Conservation (phyloP, 2,329 filamentous ascomycete genomes). For the Fusarium bulbicola region DNA sequence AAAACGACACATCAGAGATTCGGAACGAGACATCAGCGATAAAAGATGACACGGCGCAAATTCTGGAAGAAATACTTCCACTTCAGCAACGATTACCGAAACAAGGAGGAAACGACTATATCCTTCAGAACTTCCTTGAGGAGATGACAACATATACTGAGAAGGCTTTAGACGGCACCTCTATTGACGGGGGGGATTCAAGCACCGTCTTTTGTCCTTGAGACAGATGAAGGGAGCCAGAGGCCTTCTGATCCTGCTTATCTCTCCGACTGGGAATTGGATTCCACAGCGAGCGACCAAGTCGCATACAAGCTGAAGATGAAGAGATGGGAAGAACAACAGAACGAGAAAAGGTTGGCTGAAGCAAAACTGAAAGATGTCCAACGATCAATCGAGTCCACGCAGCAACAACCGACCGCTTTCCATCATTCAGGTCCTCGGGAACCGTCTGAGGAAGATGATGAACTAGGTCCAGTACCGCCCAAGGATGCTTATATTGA, state of each 20-base stretch:
- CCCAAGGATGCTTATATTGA: fast-evolving
- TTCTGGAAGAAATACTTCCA: background rate
- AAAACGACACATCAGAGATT: background rate
- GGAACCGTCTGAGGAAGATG: no score
- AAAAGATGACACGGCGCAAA: background rate
- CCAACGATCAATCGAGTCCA: background rate
- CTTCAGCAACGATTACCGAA: background rate
- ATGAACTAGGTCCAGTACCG: background rate
- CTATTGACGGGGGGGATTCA: background rate
- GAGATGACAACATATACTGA: background rate
- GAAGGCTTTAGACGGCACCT: background rate
- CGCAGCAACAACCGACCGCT: background rate
- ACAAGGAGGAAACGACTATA: background rate
- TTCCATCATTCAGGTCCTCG: background rate
- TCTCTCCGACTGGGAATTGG: background rate
- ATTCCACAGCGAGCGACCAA: background rate
- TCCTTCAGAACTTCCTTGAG: background rate
- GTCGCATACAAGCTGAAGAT: no score
- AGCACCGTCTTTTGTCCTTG: background rate
- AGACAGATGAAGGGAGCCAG: background rate
- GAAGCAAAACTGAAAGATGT: background rate
- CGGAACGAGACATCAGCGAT: background rate
- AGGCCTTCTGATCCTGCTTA: background rate
- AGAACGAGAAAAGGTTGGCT: background rate
- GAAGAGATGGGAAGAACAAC: background rate